These are phyloP conservation scores for Gymnopus androsaceus DNA, from an alignment of 1,284 basidiomycete genomes.

Conservation along the genomic window DNA sequence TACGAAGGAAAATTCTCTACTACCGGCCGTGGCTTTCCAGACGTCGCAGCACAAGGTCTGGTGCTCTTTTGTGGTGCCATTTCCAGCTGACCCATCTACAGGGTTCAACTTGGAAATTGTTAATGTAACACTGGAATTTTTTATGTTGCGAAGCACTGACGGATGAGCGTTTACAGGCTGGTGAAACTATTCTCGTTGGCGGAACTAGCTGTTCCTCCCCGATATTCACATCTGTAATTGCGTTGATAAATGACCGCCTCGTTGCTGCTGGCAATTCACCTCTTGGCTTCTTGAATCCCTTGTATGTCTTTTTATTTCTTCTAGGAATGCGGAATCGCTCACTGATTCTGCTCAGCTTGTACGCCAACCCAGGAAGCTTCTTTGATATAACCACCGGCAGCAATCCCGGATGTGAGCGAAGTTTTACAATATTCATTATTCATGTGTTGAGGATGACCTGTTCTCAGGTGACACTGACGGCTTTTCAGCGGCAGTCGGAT, in stretches of 20 bases:
- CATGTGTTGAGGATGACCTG: neutral
- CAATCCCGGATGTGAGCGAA: neutral
- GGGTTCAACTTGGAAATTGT: constrained; percentile 31
- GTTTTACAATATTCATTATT: neutral
- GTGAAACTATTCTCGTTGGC: constrained; percentile 23
- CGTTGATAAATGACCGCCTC: constrained; percentile 43
- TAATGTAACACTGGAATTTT: no score
- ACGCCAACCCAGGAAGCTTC: constrained; percentile 22
- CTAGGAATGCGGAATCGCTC: constrained; percentile 16
- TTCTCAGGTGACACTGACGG: constrained; percentile 14
- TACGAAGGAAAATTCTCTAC: constrained; percentile 40
- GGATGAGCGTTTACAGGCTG: no score
- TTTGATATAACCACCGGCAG: neutral
- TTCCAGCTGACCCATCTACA: no score
- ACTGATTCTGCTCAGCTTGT: constrained; percentile 25
- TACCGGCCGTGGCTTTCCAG: constrained; percentile 43
- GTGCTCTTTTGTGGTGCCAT: no score
- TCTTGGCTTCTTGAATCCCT: constrained; percentile 47
- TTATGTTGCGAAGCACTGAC: no score
- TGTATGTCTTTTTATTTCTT: constrained; percentile 38
- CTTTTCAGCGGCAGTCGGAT: constrained; percentile 17
- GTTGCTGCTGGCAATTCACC: constrained; percentile 34
- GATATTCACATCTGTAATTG: constrained; percentile 39
- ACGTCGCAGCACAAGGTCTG: constrained; percentile 43
- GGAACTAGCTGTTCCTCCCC: constrained; percentile 45